Percentiles rank a stretch among this genome's conserved stretches.
phyloP scores from a whole-genome alignment of 2,329 filamentous ascomycete genomes.

The Trichoderma sp. region DNA sequence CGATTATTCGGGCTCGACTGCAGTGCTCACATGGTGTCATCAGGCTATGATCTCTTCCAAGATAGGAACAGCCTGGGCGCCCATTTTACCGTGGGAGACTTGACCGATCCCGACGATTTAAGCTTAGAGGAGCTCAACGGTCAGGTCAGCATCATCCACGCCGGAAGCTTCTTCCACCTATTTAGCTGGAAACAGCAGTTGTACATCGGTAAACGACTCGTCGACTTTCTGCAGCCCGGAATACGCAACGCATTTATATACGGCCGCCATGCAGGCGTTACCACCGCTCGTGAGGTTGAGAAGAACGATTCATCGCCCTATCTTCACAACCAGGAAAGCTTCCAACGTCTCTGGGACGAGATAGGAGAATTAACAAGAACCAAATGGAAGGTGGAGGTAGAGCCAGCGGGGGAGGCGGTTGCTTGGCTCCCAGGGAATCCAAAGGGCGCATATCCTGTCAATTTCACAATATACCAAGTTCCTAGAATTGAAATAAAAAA shows the following conservation, averaged over 20 bases:
- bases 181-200: conserved; percentile 48
- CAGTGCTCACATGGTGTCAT: conserved; percentile 48
- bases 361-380: conserved; percentile 49
- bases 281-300: conserved; percentile 26
- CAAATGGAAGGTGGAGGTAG: conserved; percentile 46
- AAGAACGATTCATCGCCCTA: conserved; percentile 35
- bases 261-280: conserved; percentile 49
- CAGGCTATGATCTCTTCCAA: conserved; percentile 63
- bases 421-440: conserved; percentile 28
- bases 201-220: conserved; percentile 43
- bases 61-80: conserved; percentile 49
- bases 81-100: conserved; percentile 50
- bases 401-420: conserved; percentile 29
- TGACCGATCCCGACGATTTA: conserved; percentile 42
- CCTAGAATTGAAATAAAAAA: conserved; percentile 25
- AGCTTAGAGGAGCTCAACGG: conserved; percentile 36
- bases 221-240: conserved; percentile 44
- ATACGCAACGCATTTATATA: conserved; percentile 47
- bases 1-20: conserved; percentile 52
- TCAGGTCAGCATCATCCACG: conserved; percentile 47
- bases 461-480: conserved; percentile 37
- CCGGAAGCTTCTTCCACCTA: conserved; percentile 50
- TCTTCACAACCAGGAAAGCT: conserved; percentile 49
- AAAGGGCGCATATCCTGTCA: conserved; percentile 30
- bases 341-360: conserved; percentile 53